A percentile compares a stretch with the other conserved stretches of the same genome.
phyloP scores from a whole-genome alignment of 345 rosid genomes.

The Aquilaria yunnanensis region DNA sequence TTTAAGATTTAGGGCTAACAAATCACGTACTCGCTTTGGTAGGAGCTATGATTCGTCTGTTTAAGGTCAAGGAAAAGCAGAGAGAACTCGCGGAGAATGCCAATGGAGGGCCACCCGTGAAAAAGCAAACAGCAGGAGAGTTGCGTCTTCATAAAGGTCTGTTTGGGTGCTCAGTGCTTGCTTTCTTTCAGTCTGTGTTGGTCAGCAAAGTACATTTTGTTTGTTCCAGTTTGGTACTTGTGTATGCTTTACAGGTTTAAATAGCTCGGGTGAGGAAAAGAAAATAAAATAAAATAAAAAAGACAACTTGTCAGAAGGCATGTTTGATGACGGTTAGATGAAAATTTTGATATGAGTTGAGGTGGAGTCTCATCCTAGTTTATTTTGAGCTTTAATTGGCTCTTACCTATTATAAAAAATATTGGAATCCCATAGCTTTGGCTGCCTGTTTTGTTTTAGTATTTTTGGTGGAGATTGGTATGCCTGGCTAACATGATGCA shows the following conservation, averaged over 20 bases:
- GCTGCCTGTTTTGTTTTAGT: too few species aligned
- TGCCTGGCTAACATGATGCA: too few species aligned
- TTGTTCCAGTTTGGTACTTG: neutral
- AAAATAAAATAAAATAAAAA: neutral
- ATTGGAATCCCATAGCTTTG: too few species aligned
- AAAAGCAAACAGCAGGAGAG: slow-evolving; percentile 76
- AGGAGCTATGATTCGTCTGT: slow-evolving; percentile 42
- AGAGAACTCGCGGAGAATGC: slow-evolving; percentile 37
- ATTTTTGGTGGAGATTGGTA: too few species aligned
- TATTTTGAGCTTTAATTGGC: too few species aligned
- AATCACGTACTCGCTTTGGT: neutral
- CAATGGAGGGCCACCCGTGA: slow-evolving; percentile 24
- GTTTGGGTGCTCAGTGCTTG: neutral
- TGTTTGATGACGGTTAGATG: too few species aligned
- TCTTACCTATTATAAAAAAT: too few species aligned
- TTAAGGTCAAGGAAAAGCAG: slow-evolving; percentile 54
- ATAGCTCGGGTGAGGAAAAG: neutral
- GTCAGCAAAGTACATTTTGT: neutral
- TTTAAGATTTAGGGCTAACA: too few species aligned
- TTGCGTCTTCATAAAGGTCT: slow-evolving; percentile 86
- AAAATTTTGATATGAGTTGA: too few species aligned
- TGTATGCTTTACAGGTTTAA: neutral
- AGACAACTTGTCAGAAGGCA: too few species aligned
- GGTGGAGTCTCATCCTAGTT: too few species aligned
- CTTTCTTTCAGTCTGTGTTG: neutral